Evolutionary conservation across 768 basidiomycete species (phyloP), one percentile per base, ranked within the genome.

Genomic region (Lactarius psammicola): DNA sequence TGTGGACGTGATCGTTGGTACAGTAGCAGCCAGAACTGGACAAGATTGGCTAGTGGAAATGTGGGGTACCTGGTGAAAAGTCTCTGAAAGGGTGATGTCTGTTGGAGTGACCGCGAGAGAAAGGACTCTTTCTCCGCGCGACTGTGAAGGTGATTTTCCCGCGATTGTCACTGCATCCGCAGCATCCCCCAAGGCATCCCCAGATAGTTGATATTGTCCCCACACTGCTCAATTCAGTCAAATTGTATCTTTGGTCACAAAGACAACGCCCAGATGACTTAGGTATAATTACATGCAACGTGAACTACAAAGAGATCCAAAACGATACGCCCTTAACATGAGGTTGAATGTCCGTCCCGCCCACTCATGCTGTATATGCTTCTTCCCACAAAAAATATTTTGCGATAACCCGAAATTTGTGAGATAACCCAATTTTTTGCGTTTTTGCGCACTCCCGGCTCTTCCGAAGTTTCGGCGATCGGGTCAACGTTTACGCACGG

Each of bases 401-500:
- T 44, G 10, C 42, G 9, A n/a, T 10, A 40, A 40, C 13, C 17
- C 38, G 13, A 17, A 40, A 40, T n/a, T n/a, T n/a, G n/a, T n/a
- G n/a, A n/a, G n/a, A n/a, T n/a, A n/a, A n/a, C n/a, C n/a, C n/a
- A n/a, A 1, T 7, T 40, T 40, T 40, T n/a, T n/a, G n/a, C n/a
- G n/a, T n/a, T n/a, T n/a, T n/a, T n/a, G n/a, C n/a, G 17, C 40
- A 18, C 40, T 40, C 17, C 17, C 40, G 7, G 38, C 15, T 38
- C 40, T 18, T 40, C 40, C 40, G 17, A 17, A 1, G 42, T 6
- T 49, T 11, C n/a, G 23, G n/a, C 23, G 44, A 49, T 26, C 49
- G 23, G 49, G 26, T 51, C 23, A 51, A 51, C 11, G 26, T 51
- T 51, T 7, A 26, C 49, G 23, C 40, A 87, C 86, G 86, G 80